A percentile compares a stretch with the other conserved stretches of the same genome.
Conservation (phyloP, 768 basidiomycete species). For the Tulasnella sp. region DNA sequence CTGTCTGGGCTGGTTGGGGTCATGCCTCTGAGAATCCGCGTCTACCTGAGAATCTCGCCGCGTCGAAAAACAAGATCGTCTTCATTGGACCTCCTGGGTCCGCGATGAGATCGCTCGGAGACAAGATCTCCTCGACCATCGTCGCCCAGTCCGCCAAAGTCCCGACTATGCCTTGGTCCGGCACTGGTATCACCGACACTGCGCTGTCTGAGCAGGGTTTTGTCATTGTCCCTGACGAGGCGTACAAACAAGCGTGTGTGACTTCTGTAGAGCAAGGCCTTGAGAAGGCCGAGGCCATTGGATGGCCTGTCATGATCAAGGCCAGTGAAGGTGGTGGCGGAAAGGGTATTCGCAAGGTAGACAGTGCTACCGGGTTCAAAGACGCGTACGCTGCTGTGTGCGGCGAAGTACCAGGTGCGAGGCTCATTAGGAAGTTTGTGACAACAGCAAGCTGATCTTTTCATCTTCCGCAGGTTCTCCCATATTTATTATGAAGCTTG, state of each 20-base stretch:
- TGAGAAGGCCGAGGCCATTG: slow-evolving; percentile 71
- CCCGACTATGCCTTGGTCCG: slow-evolving; percentile 99
- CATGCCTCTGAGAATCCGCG: slow-evolving; percentile 99
- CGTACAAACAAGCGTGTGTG: slow-evolving; percentile 82
- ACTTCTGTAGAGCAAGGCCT: slow-evolving; percentile 81
- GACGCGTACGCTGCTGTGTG: slow-evolving; percentile 89
- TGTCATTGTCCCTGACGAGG: slow-evolving; percentile 88
- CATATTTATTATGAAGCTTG: slow-evolving; percentile 99
- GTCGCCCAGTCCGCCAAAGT: slow-evolving; percentile 95
- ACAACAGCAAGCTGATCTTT: not conserved
- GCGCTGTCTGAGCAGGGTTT: slow-evolving; percentile 74
- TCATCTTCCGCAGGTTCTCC: slow-evolving; percentile 61
- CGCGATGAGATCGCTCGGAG: slow-evolving; percentile 97
- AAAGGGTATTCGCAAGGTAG: slow-evolving; percentile 96
- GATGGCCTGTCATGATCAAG: slow-evolving; percentile 99
- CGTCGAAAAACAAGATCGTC: slow-evolving; percentile 90
- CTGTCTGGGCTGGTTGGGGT: slow-evolving; percentile 99
- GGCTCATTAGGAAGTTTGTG: too few species aligned
- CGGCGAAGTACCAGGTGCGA: slow-evolving; percentile 90
- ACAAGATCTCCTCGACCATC: slow-evolving; percentile 99
- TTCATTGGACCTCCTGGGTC: slow-evolving; percentile 99
- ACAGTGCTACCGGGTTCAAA: slow-evolving; percentile 75
- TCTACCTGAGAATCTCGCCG: slow-evolving; percentile 83
- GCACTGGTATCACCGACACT: slow-evolving; percentile 85
- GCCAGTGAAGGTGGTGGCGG: slow-evolving; percentile 98